Evolutionary conservation across 2,329 filamentous ascomycete species (phyloP).

Genomic region (Botryosphaeria dothidea): DNA sequence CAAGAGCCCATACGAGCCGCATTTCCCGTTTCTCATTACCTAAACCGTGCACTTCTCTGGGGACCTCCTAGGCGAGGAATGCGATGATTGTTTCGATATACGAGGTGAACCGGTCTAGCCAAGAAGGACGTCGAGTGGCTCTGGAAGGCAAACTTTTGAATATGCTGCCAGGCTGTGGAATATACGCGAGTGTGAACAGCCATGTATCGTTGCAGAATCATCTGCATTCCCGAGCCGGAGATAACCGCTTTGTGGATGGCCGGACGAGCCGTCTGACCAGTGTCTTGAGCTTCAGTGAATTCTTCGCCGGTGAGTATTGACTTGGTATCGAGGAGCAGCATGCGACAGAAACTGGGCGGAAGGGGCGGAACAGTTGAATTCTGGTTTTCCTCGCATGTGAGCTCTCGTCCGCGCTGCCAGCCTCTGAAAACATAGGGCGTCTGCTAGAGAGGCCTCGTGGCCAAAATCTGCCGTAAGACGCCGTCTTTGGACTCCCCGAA

Average conservation of each 20-base stretch:
- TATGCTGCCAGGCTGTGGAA: background rate
- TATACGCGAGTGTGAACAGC: background rate
- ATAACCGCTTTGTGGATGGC: background rate
- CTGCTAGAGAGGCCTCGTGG: conserved; percentile 1
- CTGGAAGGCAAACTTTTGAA: background rate
- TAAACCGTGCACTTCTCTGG: background rate
- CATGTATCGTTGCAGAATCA: background rate
- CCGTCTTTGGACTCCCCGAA: background rate
- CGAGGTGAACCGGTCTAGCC: background rate
- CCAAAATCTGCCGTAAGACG: background rate
- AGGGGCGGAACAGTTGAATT: background rate
- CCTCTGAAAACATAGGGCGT: background rate
- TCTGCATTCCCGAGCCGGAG: background rate
- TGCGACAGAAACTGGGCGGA: background rate
- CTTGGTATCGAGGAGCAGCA: too few species aligned
- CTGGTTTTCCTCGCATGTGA: background rate
- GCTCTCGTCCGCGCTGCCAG: background rate
- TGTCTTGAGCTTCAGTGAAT: background rate
- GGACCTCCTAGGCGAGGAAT: background rate
- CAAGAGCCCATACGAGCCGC: conserved; percentile 13
- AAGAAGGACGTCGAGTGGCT: background rate
- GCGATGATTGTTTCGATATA: background rate
- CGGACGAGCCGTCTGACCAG: background rate
- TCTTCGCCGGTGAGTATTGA: background rate
- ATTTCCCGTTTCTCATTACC: conserved; percentile 6